Conservation (phyloP, 306 rosid genomes). For the Dryas alaskensis region DNA sequence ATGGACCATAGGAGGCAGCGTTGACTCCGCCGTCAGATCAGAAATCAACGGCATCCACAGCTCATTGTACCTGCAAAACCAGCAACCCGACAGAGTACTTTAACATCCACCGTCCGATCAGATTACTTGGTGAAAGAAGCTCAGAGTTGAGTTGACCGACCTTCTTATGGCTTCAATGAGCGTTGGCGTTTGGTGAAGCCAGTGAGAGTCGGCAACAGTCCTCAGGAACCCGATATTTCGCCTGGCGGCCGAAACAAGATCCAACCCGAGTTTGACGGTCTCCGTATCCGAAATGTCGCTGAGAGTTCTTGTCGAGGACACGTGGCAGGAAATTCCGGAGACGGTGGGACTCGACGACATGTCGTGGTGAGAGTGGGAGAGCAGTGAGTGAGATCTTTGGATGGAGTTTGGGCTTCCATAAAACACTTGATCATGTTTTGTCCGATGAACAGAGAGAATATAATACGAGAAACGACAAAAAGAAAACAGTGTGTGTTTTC, state of each 20-base stretch:
- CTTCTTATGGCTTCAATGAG: conserved; percentile 67
- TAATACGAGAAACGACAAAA: neutral
- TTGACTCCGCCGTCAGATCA: conserved; percentile 52
- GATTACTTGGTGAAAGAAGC: neutral
- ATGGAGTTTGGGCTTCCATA: too few species aligned
- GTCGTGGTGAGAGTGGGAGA: conserved; percentile 9
- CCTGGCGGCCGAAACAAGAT: conserved; percentile 70
- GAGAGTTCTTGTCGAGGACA: conserved; percentile 43
- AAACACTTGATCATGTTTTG: too few species aligned
- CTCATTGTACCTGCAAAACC: conserved; percentile 58
- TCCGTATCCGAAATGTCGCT: conserved; percentile 50
- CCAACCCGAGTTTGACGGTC: conserved; percentile 44
- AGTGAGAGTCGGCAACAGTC: conserved; percentile 45
- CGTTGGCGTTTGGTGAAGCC: conserved; percentile 56
- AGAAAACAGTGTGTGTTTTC: conserved; percentile 6
- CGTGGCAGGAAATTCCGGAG: conserved; percentile 37
- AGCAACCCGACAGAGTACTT: conserved; percentile 9
- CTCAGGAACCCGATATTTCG: conserved; percentile 54
- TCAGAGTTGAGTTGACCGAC: conserved; percentile 27
- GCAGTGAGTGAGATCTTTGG: neutral
- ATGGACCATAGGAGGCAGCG: conserved; percentile 50
- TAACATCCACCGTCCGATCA: neutral
- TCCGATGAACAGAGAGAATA: neutral
- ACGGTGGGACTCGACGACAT: conserved; percentile 44
- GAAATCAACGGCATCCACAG: conserved; percentile 94